phyloP scores from a whole-genome alignment of 257 asterid species.

The Prunella vulgaris region DNA sequence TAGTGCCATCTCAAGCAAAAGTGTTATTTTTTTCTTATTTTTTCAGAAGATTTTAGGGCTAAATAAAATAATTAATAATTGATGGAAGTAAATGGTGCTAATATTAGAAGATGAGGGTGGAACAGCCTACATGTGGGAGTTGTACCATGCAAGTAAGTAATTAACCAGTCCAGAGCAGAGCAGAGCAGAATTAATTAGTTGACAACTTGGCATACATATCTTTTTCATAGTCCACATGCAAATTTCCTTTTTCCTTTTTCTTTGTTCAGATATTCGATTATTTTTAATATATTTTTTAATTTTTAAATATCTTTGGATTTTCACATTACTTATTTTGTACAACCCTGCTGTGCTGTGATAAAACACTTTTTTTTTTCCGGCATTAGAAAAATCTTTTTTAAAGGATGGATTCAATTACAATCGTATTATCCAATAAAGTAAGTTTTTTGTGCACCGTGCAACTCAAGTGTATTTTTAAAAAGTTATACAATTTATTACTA shows the following conservation, averaged over 20 bases:
- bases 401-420: not conserved
- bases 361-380: not conserved
- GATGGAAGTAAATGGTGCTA: not conserved
- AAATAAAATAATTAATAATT: not conserved
- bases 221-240: slow-evolving; percentile 22
- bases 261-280: no score
- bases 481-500: no score
- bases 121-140: slow-evolving; percentile 26
- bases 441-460: no score
- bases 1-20: not conserved
- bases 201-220: slow-evolving; percentile 6
- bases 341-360: not conserved
- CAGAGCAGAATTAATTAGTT: slow-evolving; percentile 28
- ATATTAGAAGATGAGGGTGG: not conserved
- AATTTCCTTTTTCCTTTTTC: not conserved
- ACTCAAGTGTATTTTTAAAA: no score
- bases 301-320: not conserved
- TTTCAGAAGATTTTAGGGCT: no score
- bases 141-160: slow-evolving; percentile 19
- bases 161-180: no score
- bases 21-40: not conserved
- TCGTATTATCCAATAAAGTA: not conserved
- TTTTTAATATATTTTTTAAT: no score
- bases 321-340: not conserved
- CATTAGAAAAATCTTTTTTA: no score